These are phyloP conservation scores for Backusella australiensis DNA, from an alignment of 192 early-diverging fungal species.

Conservation along the genomic window DNA sequence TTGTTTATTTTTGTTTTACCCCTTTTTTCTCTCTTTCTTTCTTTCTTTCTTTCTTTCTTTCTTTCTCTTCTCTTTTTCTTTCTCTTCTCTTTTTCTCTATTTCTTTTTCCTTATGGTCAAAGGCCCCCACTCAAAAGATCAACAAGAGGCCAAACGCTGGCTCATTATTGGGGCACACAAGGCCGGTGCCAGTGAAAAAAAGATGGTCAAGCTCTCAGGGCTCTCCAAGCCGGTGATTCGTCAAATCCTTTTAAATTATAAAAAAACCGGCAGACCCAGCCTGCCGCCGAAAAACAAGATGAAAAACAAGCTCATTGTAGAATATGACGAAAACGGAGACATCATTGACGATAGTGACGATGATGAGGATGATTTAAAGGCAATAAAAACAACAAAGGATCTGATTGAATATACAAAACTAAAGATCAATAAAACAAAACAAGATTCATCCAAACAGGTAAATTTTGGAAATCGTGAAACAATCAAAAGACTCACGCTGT, in stretches of 20 bases:
- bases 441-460: background rate
- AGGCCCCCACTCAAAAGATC: background rate
- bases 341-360: slow-evolving; percentile 20
- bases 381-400: slow-evolving; percentile 10
- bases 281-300: slow-evolving; percentile 14
- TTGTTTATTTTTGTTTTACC: background rate
- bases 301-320: slow-evolving; percentile 26
- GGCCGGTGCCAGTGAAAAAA: slow-evolving; percentile 30
- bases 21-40: background rate
- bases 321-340: slow-evolving; percentile 33
- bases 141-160: slow-evolving; percentile 32
- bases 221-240: slow-evolving; percentile 30
- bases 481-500: background rate
- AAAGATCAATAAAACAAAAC: background rate
- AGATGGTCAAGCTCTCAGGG: slow-evolving; percentile 22
- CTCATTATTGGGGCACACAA: slow-evolving; percentile 33
- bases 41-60: background rate
- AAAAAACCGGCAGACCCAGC: slow-evolving; percentile 25
- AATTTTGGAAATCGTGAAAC: background rate
- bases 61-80: background rate
- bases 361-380: background rate
- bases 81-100: background rate
- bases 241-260: slow-evolving; percentile 33
- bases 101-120: background rate
- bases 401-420: slow-evolving; percentile 1